phyloP scores from a whole-genome alignment of 1,284 basidiomycete species.

The Coriolopsis trogii region DNA sequence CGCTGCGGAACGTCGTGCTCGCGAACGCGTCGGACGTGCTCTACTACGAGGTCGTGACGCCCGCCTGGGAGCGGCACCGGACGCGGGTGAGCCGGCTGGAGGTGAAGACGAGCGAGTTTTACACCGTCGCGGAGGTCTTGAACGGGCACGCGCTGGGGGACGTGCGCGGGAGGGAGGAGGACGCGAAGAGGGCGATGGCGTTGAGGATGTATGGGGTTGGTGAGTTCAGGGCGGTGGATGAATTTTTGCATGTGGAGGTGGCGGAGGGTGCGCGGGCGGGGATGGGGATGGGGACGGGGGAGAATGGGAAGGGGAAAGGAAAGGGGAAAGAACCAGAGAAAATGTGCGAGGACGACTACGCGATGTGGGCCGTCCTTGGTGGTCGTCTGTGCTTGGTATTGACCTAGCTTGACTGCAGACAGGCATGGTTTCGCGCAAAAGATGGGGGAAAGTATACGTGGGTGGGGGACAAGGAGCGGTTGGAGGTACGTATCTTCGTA shows the following conservation, averaged over 20 bases:
- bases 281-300: too few species aligned
- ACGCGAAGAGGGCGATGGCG: slow-evolving; percentile 31
- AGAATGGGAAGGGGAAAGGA: slow-evolving; percentile 6
- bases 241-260: slow-evolving; percentile 32
- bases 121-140: slow-evolving; percentile 38
- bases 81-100: slow-evolving; percentile 42
- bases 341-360: not conserved
- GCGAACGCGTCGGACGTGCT: slow-evolving; percentile 41
- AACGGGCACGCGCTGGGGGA: slow-evolving; percentile 30
- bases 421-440: slow-evolving; percentile 35
- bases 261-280: not conserved
- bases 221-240: slow-evolving; percentile 30
- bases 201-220: slow-evolving; percentile 33
- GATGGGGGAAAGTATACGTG: slow-evolving; percentile 38
- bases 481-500: slow-evolving; percentile 30
- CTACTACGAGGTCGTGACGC: slow-evolving; percentile 47
- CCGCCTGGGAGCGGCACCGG: slow-evolving; percentile 40
- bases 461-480: slow-evolving; percentile 29
- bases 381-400: not conserved
- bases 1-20: slow-evolving; percentile 41
- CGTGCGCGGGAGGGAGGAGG: slow-evolving; percentile 6
- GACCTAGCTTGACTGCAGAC: slow-evolving; percentile 19
- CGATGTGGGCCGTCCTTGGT: slow-evolving; percentile 4
- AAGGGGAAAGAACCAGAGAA: slow-evolving; percentile 8
- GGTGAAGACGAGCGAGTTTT: slow-evolving; percentile 36